phyloP scores from a whole-genome alignment of 352 stramenopile species.

The Globisporangium polare region DNA sequence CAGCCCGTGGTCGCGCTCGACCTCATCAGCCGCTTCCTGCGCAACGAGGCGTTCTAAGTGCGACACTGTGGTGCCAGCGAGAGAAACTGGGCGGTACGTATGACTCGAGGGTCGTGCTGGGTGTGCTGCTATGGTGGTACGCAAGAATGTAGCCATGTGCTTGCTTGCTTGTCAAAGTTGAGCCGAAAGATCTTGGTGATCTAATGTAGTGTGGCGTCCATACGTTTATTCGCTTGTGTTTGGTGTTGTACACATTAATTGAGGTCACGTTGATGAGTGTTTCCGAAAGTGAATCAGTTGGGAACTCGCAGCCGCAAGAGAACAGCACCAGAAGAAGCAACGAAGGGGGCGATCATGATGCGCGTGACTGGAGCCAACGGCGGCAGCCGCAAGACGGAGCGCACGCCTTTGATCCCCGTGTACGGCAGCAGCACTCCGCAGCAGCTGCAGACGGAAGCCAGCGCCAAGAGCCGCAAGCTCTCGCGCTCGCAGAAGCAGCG shows the following conservation, averaged over 20 bases:
- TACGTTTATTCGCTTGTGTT: too few relatives aligned
- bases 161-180: too few relatives aligned
- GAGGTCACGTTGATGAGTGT: too few relatives aligned
- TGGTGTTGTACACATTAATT: not conserved
- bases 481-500: slow-evolving; percentile 8
- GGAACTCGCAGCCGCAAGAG: not conserved
- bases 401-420: slow-evolving; percentile 14
- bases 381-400: slow-evolving; percentile 10
- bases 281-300: too few relatives aligned
- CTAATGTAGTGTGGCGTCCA: too few relatives aligned
- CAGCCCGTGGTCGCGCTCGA: slow-evolving; percentile 28
- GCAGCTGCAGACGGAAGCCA: not conserved
- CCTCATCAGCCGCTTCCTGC: slow-evolving; percentile 49
- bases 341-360: slow-evolving; percentile 1
- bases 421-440: slow-evolving; percentile 4
- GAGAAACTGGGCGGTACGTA: too few relatives aligned
- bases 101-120: too few relatives aligned
- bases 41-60: slow-evolving; percentile 4
- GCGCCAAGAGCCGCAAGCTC: not conserved
- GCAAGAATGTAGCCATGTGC: too few relatives aligned
- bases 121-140: too few relatives aligned
- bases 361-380: not conserved
- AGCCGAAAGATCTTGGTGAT: too few relatives aligned
- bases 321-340: not conserved
- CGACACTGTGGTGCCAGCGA: too few relatives aligned